phyloP scores from a whole-genome alignment of 2,329 filamentous ascomycete genomes.

The Neofusicoccum parvum region DNA sequence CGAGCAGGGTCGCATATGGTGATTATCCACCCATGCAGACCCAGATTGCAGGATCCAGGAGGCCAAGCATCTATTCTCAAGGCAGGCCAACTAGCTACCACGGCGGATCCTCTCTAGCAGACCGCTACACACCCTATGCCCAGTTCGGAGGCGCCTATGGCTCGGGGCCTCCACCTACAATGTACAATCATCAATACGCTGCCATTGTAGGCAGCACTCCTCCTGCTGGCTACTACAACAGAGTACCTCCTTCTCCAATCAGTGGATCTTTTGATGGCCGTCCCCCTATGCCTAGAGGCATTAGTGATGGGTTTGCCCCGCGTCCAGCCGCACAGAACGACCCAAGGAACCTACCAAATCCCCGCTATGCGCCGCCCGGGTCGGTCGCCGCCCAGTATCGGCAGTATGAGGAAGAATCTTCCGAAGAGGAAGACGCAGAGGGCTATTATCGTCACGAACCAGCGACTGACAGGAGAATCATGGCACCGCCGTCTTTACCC shows the following conservation, averaged over 20 bases:
- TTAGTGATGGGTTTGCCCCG: background rate
- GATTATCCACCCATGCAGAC: constrained; percentile 35
- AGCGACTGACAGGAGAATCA: background rate
- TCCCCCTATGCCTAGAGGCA: background rate
- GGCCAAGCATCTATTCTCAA: constrained; percentile 29
- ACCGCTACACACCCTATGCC: constrained; percentile 26
- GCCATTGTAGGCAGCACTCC: constrained; percentile 24
- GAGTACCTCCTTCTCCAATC: background rate
- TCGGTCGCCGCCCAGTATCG: too few species aligned
- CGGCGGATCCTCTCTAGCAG: constrained; percentile 29
- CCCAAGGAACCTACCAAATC: background rate
- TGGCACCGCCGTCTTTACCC: background rate
- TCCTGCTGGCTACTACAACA: constrained; percentile 24
- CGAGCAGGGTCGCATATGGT: constrained; percentile 27
- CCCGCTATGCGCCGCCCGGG: background rate
- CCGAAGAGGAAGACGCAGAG: background rate
- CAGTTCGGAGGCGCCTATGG: constrained; percentile 28
- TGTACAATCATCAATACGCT: constrained; percentile 28
- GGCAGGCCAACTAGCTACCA: constrained; percentile 38
- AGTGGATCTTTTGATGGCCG: background rate
- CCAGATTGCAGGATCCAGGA: constrained; percentile 25
- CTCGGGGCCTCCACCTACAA: constrained; percentile 35
- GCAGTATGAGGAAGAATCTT: background rate
- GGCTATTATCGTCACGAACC: background rate
- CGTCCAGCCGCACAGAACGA: background rate